Base-by-base conservation (phyloP, 495 filamentous ascomycete genomes). In the Beverwykella pulmonaria region DNA sequence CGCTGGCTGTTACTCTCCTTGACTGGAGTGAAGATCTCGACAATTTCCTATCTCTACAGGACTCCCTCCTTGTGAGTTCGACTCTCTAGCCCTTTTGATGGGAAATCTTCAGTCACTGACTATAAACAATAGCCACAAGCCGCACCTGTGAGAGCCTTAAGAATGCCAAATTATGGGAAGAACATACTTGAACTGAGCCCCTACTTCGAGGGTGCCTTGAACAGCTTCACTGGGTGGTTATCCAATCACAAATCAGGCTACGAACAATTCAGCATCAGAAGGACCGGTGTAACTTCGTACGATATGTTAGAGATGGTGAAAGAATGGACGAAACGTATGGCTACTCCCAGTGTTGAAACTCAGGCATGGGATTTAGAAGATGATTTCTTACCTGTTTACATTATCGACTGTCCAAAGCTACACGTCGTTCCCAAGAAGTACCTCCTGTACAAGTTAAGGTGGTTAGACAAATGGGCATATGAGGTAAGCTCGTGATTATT, bases 391-490 rank as follows among this genome's bases (percentile, higher is more conserved):
- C 68, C 68, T 19, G 27, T 59, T 25, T 71, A 71, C 47, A 61
- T 71, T 27, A 63, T 71, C 8, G 56, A 71, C 39, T 71, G 68
- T 29, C 68, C 68, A 15, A 63, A 67, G 47, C 53, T 71, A 12
- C 68, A 71, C 46, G 63, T 63, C 1, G 27, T 71, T 17, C 64
- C 68, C 2, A 67, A 60, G 53, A 67, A 60, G 30, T 41, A 30
- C 19, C 54, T 71, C 8, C 62, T 59, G 47, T 71, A 71, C 30
- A 71, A 67, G 41, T 53, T 71, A 0, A 49, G 68, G 20, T 71
- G 68, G 68, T 52, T 53, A 23, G 68, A 71, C 29, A 71, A 71
- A 23, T 71, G 68, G 68, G 68, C 68, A 8, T 71, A 56, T 20
- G 67, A 70, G 61, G 66, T 69, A 60, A 41, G 54, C 1, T 6